Evolutionary conservation across 2,329 filamentous ascomycete genomes (phyloP).

Genomic region (Exophiala mesophila): DNA sequence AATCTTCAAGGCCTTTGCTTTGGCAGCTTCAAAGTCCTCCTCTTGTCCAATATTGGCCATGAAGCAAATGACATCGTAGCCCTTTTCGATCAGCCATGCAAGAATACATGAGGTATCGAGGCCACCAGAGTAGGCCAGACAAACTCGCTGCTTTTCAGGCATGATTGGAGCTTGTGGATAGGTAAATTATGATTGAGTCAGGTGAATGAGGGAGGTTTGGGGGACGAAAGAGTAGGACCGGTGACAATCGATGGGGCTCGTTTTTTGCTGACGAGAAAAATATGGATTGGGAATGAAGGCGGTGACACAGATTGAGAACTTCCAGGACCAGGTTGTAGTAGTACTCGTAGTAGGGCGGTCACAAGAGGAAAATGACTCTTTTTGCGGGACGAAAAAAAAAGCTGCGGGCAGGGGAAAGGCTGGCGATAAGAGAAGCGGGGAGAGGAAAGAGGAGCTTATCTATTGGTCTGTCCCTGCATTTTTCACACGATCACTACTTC

Average conservation of each 20-base stretch:
- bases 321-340: too few species aligned
- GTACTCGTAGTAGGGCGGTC: not conserved
- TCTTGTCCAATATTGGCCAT: constrained; percentile 66
- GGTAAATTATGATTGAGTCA: not conserved
- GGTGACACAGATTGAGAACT: not conserved
- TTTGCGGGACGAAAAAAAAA: constrained; percentile 1
- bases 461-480: constrained; percentile 2
- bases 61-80: constrained; percentile 60
- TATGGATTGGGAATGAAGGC: not conserved
- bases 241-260: not conserved
- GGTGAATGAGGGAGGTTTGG: not conserved
- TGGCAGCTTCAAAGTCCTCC: constrained; percentile 70
- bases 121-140: constrained; percentile 37
- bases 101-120: constrained; percentile 57
- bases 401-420: not conserved
- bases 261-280: not conserved
- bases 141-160: constrained; percentile 15
- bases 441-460: not conserved
- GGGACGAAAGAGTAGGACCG: not conserved
- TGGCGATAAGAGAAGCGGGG: constrained; percentile 1
- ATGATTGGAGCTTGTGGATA: constrained; percentile 3
- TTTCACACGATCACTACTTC: not conserved
- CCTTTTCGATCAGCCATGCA: constrained; percentile 43
- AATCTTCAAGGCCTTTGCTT: constrained; percentile 60
- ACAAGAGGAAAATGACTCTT: not conserved